Evolutionary conservation across 805 yeast species (phyloP).

Genomic region (Torulaspora quercuum): DNA sequence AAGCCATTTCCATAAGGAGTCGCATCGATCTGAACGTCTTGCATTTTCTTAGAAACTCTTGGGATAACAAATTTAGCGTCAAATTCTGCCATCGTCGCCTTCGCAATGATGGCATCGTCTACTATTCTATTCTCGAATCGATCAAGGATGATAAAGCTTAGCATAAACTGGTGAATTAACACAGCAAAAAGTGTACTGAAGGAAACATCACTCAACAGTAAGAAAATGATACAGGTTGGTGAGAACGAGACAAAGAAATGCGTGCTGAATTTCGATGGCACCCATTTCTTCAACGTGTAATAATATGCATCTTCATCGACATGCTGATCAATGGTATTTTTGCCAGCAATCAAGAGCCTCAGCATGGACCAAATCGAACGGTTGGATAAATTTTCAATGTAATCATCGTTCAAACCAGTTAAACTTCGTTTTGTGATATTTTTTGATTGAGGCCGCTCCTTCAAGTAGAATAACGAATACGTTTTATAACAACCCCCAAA

Average conservation of each 20-base stretch:
- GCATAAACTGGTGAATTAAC: conserved; percentile 37
- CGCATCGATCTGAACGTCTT: conserved; percentile 63
- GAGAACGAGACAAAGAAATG: conserved; percentile 52
- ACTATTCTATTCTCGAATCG: conserved; percentile 47
- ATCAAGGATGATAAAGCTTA: conserved; percentile 41
- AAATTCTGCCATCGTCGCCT: conserved; percentile 61
- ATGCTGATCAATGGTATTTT: conserved; percentile 6
- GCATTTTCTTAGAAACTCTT: conserved; percentile 45
- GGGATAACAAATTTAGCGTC: conserved; percentile 62
- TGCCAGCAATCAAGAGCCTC: conserved; percentile 15
- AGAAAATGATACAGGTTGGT: conserved; percentile 51
- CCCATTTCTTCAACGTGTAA: conserved; percentile 65
- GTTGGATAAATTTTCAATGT: conserved; percentile 20
- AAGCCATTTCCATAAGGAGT: conserved; percentile 37
- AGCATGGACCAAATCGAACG: conserved; percentile 27
- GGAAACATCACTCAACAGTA: conserved; percentile 40
- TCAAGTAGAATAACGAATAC: conserved; percentile 27
- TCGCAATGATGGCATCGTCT: conserved; percentile 58
- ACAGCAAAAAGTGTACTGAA: conserved; percentile 39
- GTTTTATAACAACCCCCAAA: conserved; percentile 21
- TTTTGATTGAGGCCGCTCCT: conserved; percentile 17
- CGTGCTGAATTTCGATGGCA: conserved; percentile 57
- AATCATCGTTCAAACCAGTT: conserved; percentile 19
- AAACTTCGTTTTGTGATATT: conserved; percentile 23
- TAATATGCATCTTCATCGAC: conserved; percentile 35